These are phyloP conservation scores for Euphrasia arctica DNA, from an alignment of 305 asterid species.

Conservation along the genomic window DNA sequence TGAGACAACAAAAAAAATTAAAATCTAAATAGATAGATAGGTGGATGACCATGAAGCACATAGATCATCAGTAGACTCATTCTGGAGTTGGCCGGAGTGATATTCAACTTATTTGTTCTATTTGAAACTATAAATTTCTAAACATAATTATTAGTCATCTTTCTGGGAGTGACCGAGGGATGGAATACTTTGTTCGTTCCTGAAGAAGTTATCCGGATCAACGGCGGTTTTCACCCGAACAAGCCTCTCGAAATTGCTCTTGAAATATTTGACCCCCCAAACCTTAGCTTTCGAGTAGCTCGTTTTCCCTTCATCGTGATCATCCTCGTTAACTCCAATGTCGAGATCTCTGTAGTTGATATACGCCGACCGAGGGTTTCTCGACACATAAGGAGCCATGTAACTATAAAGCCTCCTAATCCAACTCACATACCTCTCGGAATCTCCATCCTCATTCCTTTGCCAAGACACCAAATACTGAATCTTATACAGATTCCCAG, in stretches of 20 bases:
- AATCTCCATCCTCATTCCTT: neutral
- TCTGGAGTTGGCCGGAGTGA: too few species aligned
- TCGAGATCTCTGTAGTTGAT: constrained; percentile 13
- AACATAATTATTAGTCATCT: neutral
- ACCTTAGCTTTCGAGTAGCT: constrained; percentile 5
- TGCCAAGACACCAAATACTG: neutral
- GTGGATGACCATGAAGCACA: too few species aligned
- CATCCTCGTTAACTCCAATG: constrained; percentile 9
- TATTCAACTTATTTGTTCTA: too few species aligned
- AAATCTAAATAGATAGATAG: too few species aligned
- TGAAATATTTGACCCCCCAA: constrained; percentile 6
- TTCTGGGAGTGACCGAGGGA: neutral
- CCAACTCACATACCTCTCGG: neutral
- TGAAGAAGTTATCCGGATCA: constrained; percentile 10
- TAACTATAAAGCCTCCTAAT: neutral
- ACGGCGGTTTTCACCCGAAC: constrained; percentile 3
- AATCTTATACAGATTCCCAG: constrained; percentile 6
- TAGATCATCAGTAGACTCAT: too few species aligned
- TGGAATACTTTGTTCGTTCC: constrained; percentile 19
- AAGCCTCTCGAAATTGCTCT: neutral
- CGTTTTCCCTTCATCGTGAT: neutral
- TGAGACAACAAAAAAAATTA: too few species aligned
- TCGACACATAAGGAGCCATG: constrained; percentile 14
- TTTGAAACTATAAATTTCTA: neutral
- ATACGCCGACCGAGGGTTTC: neutral